Evolutionary conservation across 2,329 filamentous ascomycete species (phyloP).

Genomic region (Ceratocystis lukuohia): DNA sequence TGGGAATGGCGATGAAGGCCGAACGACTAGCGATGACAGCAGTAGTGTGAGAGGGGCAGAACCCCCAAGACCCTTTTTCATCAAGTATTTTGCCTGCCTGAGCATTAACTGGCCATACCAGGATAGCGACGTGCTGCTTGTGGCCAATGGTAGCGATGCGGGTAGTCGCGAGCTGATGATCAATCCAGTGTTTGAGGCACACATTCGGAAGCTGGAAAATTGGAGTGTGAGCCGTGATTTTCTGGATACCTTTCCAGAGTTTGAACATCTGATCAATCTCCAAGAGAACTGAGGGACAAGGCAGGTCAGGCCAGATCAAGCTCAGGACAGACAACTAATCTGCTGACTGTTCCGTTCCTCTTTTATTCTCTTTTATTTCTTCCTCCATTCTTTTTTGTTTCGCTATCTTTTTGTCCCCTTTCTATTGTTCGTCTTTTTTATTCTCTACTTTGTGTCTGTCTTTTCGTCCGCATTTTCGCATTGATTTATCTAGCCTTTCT

Average conservation of each 20-base stretch:
- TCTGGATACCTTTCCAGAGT: conserved; percentile 46
- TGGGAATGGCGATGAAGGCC: too few relatives aligned
- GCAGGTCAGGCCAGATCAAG: too few relatives aligned
- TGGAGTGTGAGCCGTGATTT: conserved; percentile 69
- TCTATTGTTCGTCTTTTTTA: neutral
- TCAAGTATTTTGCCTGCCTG: conserved; percentile 64
- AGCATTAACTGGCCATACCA: conserved; percentile 78
- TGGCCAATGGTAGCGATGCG: conserved; percentile 35
- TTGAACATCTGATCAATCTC: conserved; percentile 16
- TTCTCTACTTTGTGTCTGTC: neutral
- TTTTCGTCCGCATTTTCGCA: neutral
- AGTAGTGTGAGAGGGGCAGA: neutral
- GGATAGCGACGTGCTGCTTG: conserved; percentile 53
- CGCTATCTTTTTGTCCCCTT: neutral
- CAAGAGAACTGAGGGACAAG: conserved; percentile 7
- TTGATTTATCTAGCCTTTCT: conserved; percentile 4
- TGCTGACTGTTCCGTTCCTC: conserved; percentile 5
- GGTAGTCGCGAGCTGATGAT: conserved; percentile 48
- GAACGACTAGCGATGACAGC: neutral
- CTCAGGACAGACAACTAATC: too few relatives aligned
- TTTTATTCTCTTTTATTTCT: neutral
- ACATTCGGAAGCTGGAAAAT: conserved; percentile 61
- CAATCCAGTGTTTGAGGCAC: conserved; percentile 75
- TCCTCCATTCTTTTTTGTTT: neutral
- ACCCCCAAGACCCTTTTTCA: conserved; percentile 44